Evolutionary conservation across 2,329 filamentous ascomycete genomes (phyloP), one percentile per base, ranked within the genome.

Genomic region (Akanthomyces uredinophilus): DNA sequence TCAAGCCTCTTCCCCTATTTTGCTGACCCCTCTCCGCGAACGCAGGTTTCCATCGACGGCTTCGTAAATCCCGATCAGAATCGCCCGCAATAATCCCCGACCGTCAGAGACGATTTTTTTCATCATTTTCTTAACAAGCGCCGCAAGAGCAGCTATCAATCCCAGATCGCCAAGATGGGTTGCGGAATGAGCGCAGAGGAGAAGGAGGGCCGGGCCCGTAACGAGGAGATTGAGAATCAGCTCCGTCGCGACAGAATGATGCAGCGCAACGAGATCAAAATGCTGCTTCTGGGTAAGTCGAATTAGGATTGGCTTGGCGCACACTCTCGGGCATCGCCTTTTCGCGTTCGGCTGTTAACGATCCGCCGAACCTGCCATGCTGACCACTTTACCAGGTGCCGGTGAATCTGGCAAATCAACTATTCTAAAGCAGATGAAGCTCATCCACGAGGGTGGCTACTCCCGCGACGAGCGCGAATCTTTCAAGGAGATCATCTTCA

Each of bases 171-270:
- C 89, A 92, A 83, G 73, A 99, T 99, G 95, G 95, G 95, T 87
- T 99, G 95, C 79, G 94, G 94, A 81, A 96, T 97, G 92, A 98
- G 94, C 78, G 96, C 95, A 75, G 95, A 98, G 83, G 95, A 98
- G 82, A 97, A 97, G 89, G 95, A 98, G 92, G 94, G 95, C 81
- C 98, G 97, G 91, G 91, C 92, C 83, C 89, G 95, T 71, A 98
- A 99, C 77, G 95, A 99, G 85, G 94, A 98, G 87, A 99, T 99
- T 74, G 95, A 99, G 81, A 98, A 97, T 78, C 94, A 98, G 83
- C 83, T 98, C 75, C 98, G 97, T 87, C 87, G 92, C 77, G 95
- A 99, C 76, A 96, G 96, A 81, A 91, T 98, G 91, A 90, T 96
- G 84, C 93, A 97, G 82, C 89, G 94, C 72, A 99, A 99, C 71